Evolutionary conservation across 352 stramenopile species (phyloP), one percentile per base, ranked within the genome.

Genomic region (Sclerospora graminicola): DNA sequence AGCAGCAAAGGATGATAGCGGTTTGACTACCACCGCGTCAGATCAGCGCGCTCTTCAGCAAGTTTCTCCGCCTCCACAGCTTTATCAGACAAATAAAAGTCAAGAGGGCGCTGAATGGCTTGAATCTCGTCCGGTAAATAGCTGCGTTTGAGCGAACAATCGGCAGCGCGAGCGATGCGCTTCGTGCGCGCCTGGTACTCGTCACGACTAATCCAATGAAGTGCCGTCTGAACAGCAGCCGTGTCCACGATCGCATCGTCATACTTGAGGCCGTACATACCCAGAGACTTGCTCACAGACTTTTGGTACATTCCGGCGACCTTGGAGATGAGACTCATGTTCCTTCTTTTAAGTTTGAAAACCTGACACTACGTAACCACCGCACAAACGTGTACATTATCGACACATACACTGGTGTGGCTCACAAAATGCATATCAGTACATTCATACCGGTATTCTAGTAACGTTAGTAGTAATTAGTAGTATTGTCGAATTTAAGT

Each of bases 51-150:
- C 64, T 93, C 82, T 7, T 71, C 63, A 13, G 56, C 67, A 47
- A 93, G 66, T 31, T 69, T 63, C 51, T 84, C 57, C 21, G 75
- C 73, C 37, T 64, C 53, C 9, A 57, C 57, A 28, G 66, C 63
- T 48, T 89, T 77, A 14, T 87, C 58, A 15, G 28, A 28, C 31
- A 91, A 41, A 73, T 93, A 93, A 43, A 52, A 51, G 37, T 90
- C 76, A 41, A 89, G 67, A 37, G 82, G 82, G 40, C 73, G 69
- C 66, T 93, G 82, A 51, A 93, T 89, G 43, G 66, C 57, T 56
- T 93, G 82, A 54, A 91, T 87, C 48, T 93, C 79, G 14, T 93
- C 79, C 9, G 82, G 77, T 41, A 93, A 56, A 66, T 90, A 88
- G 48, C 62, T 65, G 66, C 77, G 78, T 75, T 93, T 93, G 15